Conservation (phyloP, 2,329 filamentous ascomycete species). For the Sporothrix inflata region DNA sequence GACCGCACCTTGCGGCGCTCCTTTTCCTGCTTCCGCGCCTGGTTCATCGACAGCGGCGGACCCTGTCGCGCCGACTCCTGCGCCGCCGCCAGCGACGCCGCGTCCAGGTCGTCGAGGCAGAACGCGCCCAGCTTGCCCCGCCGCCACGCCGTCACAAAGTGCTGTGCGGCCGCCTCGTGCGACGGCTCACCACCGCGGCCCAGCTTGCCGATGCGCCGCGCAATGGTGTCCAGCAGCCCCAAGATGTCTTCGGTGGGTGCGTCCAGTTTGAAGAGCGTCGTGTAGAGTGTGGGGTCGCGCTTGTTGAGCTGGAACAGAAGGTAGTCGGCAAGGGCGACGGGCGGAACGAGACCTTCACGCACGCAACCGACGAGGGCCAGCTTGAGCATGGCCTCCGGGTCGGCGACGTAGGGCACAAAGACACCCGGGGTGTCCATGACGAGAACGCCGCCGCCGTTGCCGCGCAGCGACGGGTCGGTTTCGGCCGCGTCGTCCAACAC, state of each 20-base stretch:
- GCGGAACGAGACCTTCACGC: slow-evolving; percentile 81
- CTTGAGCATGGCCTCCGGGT: slow-evolving; percentile 89
- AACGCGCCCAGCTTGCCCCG: slow-evolving; percentile 75
- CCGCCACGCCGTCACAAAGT: slow-evolving; percentile 82
- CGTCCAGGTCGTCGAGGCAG: slow-evolving; percentile 74
- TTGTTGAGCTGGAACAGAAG: slow-evolving; percentile 83
- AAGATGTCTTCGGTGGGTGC: slow-evolving; percentile 83
- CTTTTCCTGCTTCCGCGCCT: slow-evolving; percentile 70
- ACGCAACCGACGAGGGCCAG: slow-evolving; percentile 89
- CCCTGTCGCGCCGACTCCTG: slow-evolving; percentile 50
- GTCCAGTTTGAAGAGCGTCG: slow-evolving; percentile 51
- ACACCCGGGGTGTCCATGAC: slow-evolving; percentile 92
- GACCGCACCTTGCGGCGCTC: slow-evolving; percentile 52
- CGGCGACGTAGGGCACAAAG: slow-evolving; percentile 87
- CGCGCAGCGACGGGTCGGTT: slow-evolving; percentile 30
- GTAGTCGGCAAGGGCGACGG: slow-evolving; percentile 83
- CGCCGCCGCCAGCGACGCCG: slow-evolving; percentile 57
- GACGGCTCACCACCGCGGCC: slow-evolving; percentile 72
- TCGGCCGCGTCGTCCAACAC: slow-evolving; percentile 54
- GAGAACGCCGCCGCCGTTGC: slow-evolving; percentile 68
- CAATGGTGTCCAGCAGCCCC: slow-evolving; percentile 71
- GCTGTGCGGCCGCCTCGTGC: slow-evolving; percentile 72
- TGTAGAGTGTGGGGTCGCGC: slow-evolving; percentile 64
- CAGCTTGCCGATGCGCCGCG: slow-evolving; percentile 74
- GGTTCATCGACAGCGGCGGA: slow-evolving; percentile 63